Evolutionary conservation across 805 yeast genomes (phyloP), one percentile per base, ranked within the genome.

Genomic region (Starmerella bombi): DNA sequence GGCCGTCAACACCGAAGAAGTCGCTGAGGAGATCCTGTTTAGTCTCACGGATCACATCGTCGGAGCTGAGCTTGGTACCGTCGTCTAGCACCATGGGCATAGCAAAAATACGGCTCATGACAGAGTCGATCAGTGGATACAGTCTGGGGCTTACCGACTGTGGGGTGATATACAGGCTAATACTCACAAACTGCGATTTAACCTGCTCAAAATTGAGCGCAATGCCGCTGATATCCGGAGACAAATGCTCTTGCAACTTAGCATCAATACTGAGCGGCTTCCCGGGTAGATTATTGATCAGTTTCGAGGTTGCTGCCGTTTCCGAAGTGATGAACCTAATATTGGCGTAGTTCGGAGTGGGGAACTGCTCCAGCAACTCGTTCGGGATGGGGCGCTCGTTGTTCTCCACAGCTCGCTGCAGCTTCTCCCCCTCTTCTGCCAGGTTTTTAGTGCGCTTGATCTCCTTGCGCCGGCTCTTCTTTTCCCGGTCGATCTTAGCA

Each of bases 311-410:
- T 6, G 71, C 70, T 32, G 80, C 75, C 1, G 91, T 71, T 9
- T 65, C 60, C 0, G 94, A 77, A 21, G 71, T 51, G 46, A 84
- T 81, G 53, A 91, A 84, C 5, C 69, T 61, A 36, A 91, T 83
- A 34, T 70, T 71, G 1, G 78, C 64, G 0, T 91, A 85, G 54
- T 84, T 82, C 4, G 93, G 86, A 19, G 71, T 69, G 3, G 72
- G 71, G 59, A 84, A 85, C 20, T 66, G 55, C 3, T 69, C 62
- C 16, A 88, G 57, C 5, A 85, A 61, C 1, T 67, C 68, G 9
- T 71, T 69, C 0, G 97, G 96, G 46, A 91, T 80, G 18, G 80
- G 79, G n/a, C 53, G 62, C 55, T 83, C 80, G 58, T 88, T 88
- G 35, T 65, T 67, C 2, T 57, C 64, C 50, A 74, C 77, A 0